phyloP scores from a whole-genome alignment of 169 alveolate genomes.

The Perkinsus marinus region DNA sequence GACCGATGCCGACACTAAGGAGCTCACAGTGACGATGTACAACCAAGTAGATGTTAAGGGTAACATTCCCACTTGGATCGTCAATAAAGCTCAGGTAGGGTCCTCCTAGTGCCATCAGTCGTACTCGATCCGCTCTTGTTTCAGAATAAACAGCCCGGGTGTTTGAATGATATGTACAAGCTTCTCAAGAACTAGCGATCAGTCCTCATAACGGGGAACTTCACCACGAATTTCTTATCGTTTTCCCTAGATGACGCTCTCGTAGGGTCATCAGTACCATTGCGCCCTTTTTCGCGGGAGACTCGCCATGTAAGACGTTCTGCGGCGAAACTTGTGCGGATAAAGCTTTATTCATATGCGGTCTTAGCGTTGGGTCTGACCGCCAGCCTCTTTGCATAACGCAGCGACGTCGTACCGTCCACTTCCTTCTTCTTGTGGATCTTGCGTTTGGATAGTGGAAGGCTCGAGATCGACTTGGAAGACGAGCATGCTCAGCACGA shows the following conservation, averaged over 20 bases:
- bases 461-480: too few relatives aligned
- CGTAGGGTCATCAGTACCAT: too few relatives aligned
- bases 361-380: background rate
- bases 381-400: too few relatives aligned
- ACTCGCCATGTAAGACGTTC: background rate
- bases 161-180: background rate
- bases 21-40: background rate
- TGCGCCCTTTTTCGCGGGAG: too few relatives aligned
- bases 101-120: background rate
- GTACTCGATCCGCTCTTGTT: background rate
- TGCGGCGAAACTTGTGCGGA: background rate
- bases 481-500: too few relatives aligned
- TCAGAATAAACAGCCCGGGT: background rate
- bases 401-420: too few relatives aligned
- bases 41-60: background rate
- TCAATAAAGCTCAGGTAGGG: background rate
- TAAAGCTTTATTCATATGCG: background rate
- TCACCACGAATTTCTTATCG: too few relatives aligned
- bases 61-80: background rate
- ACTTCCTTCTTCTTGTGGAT: background rate
- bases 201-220: too few relatives aligned
- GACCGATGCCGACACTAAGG: background rate
- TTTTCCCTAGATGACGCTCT: too few relatives aligned
- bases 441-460: too few relatives aligned
- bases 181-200: background rate